Evolutionary conservation across 345 rosid genomes (phyloP).

Genomic region (Firmiana major): DNA sequence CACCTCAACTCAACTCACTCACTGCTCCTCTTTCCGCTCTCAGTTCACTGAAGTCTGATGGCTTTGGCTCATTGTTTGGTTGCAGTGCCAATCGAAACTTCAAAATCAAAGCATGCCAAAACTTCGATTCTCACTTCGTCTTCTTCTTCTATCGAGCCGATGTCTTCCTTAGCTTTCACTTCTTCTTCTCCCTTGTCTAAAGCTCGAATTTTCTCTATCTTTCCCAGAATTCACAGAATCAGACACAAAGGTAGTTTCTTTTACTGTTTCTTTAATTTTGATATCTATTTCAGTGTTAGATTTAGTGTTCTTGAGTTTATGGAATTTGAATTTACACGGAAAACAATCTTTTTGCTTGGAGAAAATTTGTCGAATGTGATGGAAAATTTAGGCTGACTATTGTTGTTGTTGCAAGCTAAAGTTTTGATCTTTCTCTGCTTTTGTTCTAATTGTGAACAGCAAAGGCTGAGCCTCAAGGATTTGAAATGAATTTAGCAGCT

Average conservation of each 20-base stretch:
- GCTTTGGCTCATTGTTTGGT: constrained; percentile 55
- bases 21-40: neutral
- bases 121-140: constrained; percentile 20
- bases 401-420: neutral
- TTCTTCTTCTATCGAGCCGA: constrained; percentile 16
- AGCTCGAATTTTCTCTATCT: constrained; percentile 31
- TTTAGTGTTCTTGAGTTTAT: neutral
- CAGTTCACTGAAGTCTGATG: constrained; percentile 33
- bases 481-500: constrained; percentile 43
- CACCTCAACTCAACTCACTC: neutral
- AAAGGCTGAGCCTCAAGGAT: constrained; percentile 55
- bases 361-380: neutral
- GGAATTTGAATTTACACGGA: neutral
- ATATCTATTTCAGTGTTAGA: neutral
- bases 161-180: constrained; percentile 21
- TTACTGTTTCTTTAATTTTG: neutral
- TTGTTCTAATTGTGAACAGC: constrained; percentile 34
- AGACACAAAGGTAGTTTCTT: constrained; percentile 35
- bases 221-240: constrained; percentile 23
- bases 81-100: constrained; percentile 41
- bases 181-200: constrained; percentile 29
- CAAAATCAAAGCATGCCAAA: constrained; percentile 24
- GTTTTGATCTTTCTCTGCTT: neutral
- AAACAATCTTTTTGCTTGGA: too few species aligned
- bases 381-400: neutral